Conservation (phyloP, 805 yeast genomes). For the Limtongozyma cylindracea region DNA sequence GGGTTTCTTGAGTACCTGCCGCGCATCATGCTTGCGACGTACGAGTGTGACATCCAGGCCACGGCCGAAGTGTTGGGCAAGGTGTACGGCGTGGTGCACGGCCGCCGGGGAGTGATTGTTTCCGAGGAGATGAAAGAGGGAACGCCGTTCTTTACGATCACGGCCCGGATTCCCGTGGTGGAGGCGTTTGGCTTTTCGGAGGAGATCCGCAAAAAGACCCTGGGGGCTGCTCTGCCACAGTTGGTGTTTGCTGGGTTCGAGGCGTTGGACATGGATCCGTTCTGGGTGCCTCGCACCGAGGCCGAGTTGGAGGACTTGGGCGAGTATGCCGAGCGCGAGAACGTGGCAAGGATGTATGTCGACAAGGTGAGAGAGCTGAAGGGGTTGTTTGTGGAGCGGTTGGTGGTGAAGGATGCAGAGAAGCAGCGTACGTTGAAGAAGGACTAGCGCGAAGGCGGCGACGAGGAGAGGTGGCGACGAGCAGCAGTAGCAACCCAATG, state of each 20-base stretch:
- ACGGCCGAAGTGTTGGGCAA: conserved; percentile 85
- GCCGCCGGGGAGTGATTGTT: conserved; percentile 60
- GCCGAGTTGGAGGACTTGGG: conserved; percentile 90
- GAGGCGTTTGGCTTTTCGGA: conserved; percentile 96
- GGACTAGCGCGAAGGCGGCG: too few relatives aligned
- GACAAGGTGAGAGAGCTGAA: conserved; percentile 61
- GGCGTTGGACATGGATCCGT: conserved; percentile 76
- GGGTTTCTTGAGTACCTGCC: conserved; percentile 69
- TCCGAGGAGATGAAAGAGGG: conserved; percentile 97
- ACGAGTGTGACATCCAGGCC: conserved; percentile 86
- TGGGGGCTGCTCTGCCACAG: conserved; percentile 96
- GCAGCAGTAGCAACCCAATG: too few relatives aligned
- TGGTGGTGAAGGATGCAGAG: conserved; percentile 78
- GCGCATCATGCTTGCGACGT: conserved; percentile 76
- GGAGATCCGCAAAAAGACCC: conserved; percentile 75
- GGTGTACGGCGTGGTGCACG: conserved; percentile 84
- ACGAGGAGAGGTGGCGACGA: too few relatives aligned
- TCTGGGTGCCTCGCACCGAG: conserved; percentile 97
- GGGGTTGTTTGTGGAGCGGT: conserved; percentile 76
- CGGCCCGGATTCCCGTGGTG: conserved; percentile 71
- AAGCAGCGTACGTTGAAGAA: conserved; percentile 75
- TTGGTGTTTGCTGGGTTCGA: conserved; percentile 77
- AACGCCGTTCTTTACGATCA: conserved; percentile 80
- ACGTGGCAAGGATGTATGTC: conserved; percentile 73
- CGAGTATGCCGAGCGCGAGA: conserved; percentile 77